Base-by-base conservation (phyloP, 768 basidiomycete genomes). In the Podaxis sp. region DNA sequence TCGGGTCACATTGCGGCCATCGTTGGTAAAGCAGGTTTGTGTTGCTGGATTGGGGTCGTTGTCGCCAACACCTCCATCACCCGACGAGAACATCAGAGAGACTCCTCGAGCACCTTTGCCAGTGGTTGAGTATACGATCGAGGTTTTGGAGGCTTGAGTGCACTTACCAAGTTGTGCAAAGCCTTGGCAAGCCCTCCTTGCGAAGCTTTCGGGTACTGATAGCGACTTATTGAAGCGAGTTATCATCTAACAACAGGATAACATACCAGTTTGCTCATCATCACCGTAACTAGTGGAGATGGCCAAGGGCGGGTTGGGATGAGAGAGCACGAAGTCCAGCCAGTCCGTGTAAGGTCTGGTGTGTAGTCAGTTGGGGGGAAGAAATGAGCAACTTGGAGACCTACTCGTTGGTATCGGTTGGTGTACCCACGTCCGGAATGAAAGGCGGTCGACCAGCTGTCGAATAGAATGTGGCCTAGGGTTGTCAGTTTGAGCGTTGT, bases 271-370 rank as follows among this genome's bases (percentile, higher is more conserved):
- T 68, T 88, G 87, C 61, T 91, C 89, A 59, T 84, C 80, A 52
- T 90, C 88, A 2, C 80, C 86, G 68, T 90, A 90, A 66, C 85
- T 87, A 0, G 86, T 89, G 1, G 87, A 86, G 30, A 90, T 87
- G 2, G 82, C 80, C 66, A 83, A 79, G 7, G 88, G 87, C 2
- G 81, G 72, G 22, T 75, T 71, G 0, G 72, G 59, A 7, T 83
- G 78, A 22, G 67, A 66, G 1, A 82, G 73, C 20, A 90, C 66
- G 58, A 80, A 86, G 44, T 87, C 77, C 5, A 91, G 70, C 88
- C 89, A 91, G 17, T 75, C 74, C n/a, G 65, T 56, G 54, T 76
- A 77, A 10, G 77, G 74, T 58, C 74, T 74, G 30, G 4, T 58
- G 57, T 28, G 52, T 37, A 38, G 37, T 44, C 2, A 50, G n/a